Conservation (phyloP, 495 filamentous ascomycete genomes). For the Penicillium turbatum region DNA sequence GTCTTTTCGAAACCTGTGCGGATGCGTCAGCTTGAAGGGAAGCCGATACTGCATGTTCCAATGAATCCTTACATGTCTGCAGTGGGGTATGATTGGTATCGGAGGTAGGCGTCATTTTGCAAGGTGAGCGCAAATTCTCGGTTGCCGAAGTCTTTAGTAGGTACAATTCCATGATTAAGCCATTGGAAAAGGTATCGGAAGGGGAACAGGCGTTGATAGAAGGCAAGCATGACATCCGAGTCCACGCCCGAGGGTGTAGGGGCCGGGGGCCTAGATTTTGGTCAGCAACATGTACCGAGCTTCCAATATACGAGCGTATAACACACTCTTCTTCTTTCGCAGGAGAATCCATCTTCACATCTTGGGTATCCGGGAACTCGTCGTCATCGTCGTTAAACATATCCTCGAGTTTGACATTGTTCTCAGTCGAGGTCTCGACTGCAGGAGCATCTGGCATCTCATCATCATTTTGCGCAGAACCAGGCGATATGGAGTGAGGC, state of each 20-base stretch:
- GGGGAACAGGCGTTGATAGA: constrained; percentile 94
- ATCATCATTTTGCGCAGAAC: constrained; percentile 32
- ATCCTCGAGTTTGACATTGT: constrained; percentile 68
- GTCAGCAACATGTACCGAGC: not conserved
- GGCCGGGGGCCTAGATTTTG: constrained; percentile 15
- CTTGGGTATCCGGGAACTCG: constrained; percentile 62
- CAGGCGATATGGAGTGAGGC: constrained; percentile 51
- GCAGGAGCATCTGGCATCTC: constrained; percentile 39
- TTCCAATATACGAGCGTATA: not conserved
- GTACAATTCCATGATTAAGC: constrained; percentile 89
- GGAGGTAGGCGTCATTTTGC: constrained; percentile 81
- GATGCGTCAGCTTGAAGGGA: constrained; percentile 4
- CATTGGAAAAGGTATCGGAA: constrained; percentile 96
- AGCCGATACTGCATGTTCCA: not conserved
- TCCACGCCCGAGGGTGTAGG: constrained; percentile 52
- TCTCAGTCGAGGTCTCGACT: constrained; percentile 18
- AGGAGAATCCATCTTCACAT: constrained; percentile 43
- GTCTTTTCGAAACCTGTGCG: constrained; percentile 78
- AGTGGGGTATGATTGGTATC: constrained; percentile 86
- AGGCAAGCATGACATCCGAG: constrained; percentile 77
- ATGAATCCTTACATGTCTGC: constrained; percentile 65
- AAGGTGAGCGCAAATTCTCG: constrained; percentile 94
- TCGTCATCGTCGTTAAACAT: constrained; percentile 79
- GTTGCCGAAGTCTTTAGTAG: constrained; percentile 81
- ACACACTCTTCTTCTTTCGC: constrained; percentile 39